Evolutionary conservation across 164 flowering plant genomes (phyloP).

Genomic region (Vitis riparia): DNA sequence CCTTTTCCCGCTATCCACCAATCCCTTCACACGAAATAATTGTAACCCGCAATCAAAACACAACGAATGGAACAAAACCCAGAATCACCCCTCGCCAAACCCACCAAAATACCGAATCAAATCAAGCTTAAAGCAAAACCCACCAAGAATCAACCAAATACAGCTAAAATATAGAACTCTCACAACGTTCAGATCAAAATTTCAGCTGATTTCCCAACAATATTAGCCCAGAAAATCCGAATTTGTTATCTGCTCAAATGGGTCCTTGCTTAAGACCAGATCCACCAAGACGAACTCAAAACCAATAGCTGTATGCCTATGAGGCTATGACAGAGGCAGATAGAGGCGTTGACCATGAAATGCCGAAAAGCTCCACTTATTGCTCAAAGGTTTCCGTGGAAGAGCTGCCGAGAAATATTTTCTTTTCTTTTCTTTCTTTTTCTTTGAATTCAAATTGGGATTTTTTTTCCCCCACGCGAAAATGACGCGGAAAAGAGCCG

Average conservation of each 20-base stretch:
- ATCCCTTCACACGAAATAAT: no score
- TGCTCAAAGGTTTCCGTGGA: neutral
- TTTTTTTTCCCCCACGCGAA: neutral
- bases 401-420: neutral
- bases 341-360: conserved; percentile 19
- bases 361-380: conserved; percentile 4
- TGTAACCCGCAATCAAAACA: neutral
- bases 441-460: neutral
- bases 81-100: conserved; percentile 3
- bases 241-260: neutral
- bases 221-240: neutral
- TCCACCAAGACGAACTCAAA: conserved; percentile 19
- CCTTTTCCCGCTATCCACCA: no score
- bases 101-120: conserved; percentile 6
- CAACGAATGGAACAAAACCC: conserved; percentile 17
- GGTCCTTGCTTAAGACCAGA: conserved; percentile 24
- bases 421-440: neutral
- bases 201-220: neutral
- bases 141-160: conserved; percentile 8
- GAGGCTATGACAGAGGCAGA: neutral
- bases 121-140: conserved; percentile 2
- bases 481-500: neutral
- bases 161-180: neutral
- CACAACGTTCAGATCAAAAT: neutral
- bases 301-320: conserved; percentile 5